Evolutionary conservation across 495 filamentous ascomycete species (phyloP), one percentile per base, ranked within the genome.

Genomic region (Oidiodendron maius): DNA sequence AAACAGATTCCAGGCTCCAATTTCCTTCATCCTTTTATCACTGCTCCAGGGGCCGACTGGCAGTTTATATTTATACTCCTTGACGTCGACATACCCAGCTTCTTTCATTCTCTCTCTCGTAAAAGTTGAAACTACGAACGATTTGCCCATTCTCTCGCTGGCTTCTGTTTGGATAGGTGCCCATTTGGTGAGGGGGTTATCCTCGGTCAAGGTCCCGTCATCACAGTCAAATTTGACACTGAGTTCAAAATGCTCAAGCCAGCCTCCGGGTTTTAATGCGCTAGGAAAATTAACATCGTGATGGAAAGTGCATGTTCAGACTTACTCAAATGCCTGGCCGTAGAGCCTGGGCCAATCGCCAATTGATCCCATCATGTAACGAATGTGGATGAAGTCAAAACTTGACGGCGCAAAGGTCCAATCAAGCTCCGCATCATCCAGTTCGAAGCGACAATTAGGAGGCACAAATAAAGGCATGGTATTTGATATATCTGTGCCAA

Each of bases 401-500:
- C 35, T 57, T n/a, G 53, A 44, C 21, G 39, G 23, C 15, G 25
- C 30, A 39, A 45, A 62, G 10, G 54, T 58, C 66, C 66, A 69
- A 13, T 52, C 37, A 18, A 56, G 49, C 40, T 67, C 61, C 1
- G 61, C 53, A 35, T 69, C 64, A 34, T 66, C 66, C 41, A 69
- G 52, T 21, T 63, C 59, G 32, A 67, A 69, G 30, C 43, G 56
- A 46, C 60, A 67, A 36, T 69, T 69, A 0, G 61, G 52, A 17
- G 60, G n/a, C n/a, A n/a, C 64, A 75, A 11, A 57, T 66, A 24
- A n/a, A n/a, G 81, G 81, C 53, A 85, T 82, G 17, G 82, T 80
- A 13, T 80, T 76, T 3, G 76, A 80, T 15, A 86, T 69, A 51
- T 84, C 82, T 8, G 73, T 79, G 36, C 83, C 83, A 48, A 70